phyloP scores from a whole-genome alignment of 2,329 filamentous ascomycete genomes.

The Xylaria polymorpha region DNA sequence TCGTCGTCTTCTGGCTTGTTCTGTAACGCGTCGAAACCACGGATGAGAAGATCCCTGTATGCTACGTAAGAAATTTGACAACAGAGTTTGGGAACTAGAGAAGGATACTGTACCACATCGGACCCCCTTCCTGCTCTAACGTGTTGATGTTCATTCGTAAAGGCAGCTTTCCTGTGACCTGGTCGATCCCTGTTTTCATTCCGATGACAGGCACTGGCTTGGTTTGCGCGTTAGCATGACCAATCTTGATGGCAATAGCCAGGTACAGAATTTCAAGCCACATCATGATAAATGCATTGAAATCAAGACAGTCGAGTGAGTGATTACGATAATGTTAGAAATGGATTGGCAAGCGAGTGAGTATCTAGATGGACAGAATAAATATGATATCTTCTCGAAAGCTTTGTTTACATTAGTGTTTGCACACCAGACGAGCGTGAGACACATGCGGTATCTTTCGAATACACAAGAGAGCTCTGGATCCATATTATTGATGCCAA shows the following conservation, averaged over 20 bases:
- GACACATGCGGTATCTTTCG: background rate
- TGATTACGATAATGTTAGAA: background rate
- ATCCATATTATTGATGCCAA: background rate
- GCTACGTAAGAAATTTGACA: conserved; percentile 9
- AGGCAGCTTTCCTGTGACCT: conserved; percentile 56
- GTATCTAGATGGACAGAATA: background rate
- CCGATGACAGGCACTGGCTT: conserved; percentile 43
- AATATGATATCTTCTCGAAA: background rate
- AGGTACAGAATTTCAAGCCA: conserved; percentile 20
- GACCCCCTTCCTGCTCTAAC: conserved; percentile 50
- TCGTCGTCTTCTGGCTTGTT: conserved; percentile 55
- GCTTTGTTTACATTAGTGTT: background rate
- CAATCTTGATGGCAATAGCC: conserved; percentile 20
- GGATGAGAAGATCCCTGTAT: conserved; percentile 62
- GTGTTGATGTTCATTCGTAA: conserved; percentile 61
- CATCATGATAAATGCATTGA: conserved; percentile 18
- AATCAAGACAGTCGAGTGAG: background rate
- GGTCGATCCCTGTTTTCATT: conserved; percentile 44
- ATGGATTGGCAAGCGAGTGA: background rate
- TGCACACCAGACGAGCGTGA: background rate
- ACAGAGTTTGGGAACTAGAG: conserved; percentile 10
- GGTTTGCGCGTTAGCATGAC: conserved; percentile 26
- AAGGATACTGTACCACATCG: conserved; percentile 42
- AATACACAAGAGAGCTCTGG: background rate
- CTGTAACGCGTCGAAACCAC: conserved; percentile 59